phyloP scores from a whole-genome alignment of 352 stramenopile species.

The Pythium grandisporangium region DNA sequence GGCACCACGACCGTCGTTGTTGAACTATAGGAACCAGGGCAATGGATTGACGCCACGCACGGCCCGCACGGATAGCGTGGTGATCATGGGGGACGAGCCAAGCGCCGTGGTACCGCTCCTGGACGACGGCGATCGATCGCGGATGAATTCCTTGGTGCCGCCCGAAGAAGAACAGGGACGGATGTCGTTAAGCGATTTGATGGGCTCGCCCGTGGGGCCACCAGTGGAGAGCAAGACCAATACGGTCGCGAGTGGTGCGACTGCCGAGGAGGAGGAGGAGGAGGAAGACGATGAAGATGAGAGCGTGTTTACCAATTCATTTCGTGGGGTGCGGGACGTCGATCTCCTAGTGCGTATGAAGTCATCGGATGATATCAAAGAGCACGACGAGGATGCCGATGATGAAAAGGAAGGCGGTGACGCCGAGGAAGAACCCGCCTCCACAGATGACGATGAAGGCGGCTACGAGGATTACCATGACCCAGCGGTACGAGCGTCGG shows the following conservation, averaged over 20 bases:
- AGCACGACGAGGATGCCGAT: neutral
- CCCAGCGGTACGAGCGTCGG: no score
- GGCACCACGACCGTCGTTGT: no score
- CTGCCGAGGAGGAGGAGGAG: neutral
- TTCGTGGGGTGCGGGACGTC: conserved; percentile 14
- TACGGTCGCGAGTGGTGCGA: no score
- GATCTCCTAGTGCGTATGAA: conserved; percentile 9
- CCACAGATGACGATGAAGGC: neutral
- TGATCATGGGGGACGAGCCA: no score
- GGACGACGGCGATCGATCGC: no score
- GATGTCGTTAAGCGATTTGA: conserved; percentile 17
- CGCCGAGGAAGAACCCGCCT: neutral
- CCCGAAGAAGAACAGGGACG: no score
- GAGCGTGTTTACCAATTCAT: conserved; percentile 9
- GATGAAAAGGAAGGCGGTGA: neutral
- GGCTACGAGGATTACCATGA: conserved; percentile 13
- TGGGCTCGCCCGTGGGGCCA: conserved; percentile 4
- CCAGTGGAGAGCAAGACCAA: conserved; percentile 5
- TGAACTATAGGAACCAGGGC: no score
- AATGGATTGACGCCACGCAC: no score
- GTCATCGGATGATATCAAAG: neutral
- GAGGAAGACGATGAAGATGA: conserved; percentile 13
- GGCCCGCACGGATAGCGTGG: no score
- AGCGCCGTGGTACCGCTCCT: conserved; percentile 8
- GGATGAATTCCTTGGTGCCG: no score